A percentile compares a stretch with the other conserved stretches of the same genome.
Evolutionary conservation across 805 yeast genomes (phyloP).

Genomic region (Metschnikowia cubensis): DNA sequence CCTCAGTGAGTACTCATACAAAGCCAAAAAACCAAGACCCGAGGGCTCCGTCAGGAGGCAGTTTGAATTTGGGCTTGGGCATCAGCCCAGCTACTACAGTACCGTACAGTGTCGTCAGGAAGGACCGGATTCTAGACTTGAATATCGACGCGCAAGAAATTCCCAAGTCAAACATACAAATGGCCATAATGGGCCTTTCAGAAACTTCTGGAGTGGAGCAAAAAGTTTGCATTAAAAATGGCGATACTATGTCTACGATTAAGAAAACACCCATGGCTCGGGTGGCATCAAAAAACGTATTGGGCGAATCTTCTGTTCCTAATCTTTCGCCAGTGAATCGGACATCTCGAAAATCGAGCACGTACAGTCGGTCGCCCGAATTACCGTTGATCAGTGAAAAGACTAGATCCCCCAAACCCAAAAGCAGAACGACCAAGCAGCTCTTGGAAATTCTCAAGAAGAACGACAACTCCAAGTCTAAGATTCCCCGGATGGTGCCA

Average conservation of each 20-base stretch:
- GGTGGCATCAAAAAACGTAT: not conserved
- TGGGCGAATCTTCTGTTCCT: constrained; percentile 1
- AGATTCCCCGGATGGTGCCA: constrained; percentile 25
- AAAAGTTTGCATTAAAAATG: not conserved
- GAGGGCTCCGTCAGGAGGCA: not conserved
- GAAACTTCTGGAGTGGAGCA: not conserved
- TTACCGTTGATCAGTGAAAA: not conserved
- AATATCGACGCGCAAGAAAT: constrained; percentile 6
- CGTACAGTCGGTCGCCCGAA: not conserved
- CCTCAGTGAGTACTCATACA: not conserved
- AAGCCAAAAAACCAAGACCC: not conserved
- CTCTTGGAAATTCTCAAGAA: not conserved
- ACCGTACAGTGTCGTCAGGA: constrained; percentile 32
- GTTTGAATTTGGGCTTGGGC: constrained; percentile 22
- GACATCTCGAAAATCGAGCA: not conserved
- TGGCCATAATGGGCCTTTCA: constrained; percentile 8
- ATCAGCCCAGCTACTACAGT: constrained; percentile 27
- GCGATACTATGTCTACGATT: not conserved
- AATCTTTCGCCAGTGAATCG: constrained; percentile 1
- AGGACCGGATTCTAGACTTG: constrained; percentile 28
- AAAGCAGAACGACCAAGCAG: not conserved
- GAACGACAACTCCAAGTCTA: constrained; percentile 7
- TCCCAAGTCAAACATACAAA: constrained; percentile 7
- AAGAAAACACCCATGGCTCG: not conserved
- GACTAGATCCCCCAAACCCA: not conserved